These are phyloP conservation scores for Epichloe aotearoae DNA, from an alignment of 2,329 filamentous ascomycete species.

Conservation along the genomic window DNA sequence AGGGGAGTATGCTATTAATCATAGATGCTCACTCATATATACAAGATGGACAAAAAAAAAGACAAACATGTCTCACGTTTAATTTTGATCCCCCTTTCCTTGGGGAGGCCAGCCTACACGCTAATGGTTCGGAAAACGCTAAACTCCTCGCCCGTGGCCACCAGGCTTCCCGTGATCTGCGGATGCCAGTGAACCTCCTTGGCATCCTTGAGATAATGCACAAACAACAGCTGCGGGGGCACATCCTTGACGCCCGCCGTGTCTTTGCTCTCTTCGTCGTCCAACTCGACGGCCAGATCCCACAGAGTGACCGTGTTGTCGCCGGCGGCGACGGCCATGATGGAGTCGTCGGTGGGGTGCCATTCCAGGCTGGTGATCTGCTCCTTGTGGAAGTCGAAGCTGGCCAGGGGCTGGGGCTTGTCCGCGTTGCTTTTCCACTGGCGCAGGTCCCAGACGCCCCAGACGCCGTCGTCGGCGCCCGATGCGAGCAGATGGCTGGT, in stretches of 20 bases:
- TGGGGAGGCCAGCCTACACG: slow-evolving; percentile 34
- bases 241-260: slow-evolving; percentile 79
- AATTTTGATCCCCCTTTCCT: no score
- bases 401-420: slow-evolving; percentile 71
- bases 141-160: slow-evolving; percentile 86
- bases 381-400: slow-evolving; percentile 90
- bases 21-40: slow-evolving; percentile 1
- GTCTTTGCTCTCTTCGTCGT: slow-evolving; percentile 91
- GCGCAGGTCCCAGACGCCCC: slow-evolving; percentile 91
- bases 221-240: slow-evolving; percentile 86
- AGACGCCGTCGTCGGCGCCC: slow-evolving; percentile 84
- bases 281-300: slow-evolving; percentile 92
- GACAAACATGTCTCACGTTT: background rate
- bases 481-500: slow-evolving; percentile 83
- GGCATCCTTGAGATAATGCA: slow-evolving; percentile 88
- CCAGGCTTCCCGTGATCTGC: slow-evolving; percentile 79
- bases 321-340: slow-evolving; percentile 79
- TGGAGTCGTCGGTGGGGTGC: slow-evolving; percentile 95
- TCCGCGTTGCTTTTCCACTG: slow-evolving; percentile 65
- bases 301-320: slow-evolving; percentile 92
- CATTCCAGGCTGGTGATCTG: slow-evolving; percentile 94
- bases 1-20: background rate
- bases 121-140: slow-evolving; percentile 76
- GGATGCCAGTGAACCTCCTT: slow-evolving; percentile 98
- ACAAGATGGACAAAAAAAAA: background rate